These are phyloP conservation scores for Tricladium varicosporioides DNA, from an alignment of 2,329 filamentous ascomycete species.

Conservation along the genomic window DNA sequence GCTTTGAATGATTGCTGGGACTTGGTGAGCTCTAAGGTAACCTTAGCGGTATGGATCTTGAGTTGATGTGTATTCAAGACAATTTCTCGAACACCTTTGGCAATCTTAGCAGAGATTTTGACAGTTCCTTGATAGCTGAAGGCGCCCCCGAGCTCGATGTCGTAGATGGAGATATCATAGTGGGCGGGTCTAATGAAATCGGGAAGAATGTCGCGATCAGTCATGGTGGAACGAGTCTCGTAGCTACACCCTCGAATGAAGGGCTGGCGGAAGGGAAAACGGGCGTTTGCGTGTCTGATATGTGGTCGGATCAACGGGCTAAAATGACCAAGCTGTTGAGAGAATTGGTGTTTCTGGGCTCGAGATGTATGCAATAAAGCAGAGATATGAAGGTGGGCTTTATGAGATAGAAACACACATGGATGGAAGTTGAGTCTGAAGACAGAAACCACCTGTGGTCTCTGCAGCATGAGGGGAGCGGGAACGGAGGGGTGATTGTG, in stretches of 20 bases:
- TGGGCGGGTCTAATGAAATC: conserved; percentile 74
- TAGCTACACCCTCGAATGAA: conserved; percentile 3
- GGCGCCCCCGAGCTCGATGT: conserved; percentile 67
- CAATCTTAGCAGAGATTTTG: conserved; percentile 73
- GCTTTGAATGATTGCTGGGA: conserved; percentile 54
- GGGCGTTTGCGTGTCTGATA: too few relatives aligned
- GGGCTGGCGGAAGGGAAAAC: too few relatives aligned
- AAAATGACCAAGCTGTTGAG: too few relatives aligned
- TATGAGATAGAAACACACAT: background rate
- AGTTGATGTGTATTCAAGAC: conserved; percentile 84
- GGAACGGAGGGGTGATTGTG: background rate
- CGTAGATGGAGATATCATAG: conserved; percentile 78
- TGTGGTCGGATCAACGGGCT: too few relatives aligned
- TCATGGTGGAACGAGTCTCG: conserved; percentile 41
- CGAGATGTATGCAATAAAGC: background rate
- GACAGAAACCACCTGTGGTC: conserved; percentile 1
- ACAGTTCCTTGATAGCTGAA: conserved; percentile 85
- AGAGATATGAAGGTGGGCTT: conserved; percentile 3
- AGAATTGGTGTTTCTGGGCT: background rate
- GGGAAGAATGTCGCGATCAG: conserved; percentile 62
- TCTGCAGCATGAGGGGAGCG: conserved; percentile 9
- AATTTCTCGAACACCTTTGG: conserved; percentile 70
- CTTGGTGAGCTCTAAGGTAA: conserved; percentile 58
- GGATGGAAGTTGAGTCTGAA: background rate
- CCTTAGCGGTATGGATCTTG: conserved; percentile 66